A percentile compares a stretch with the other conserved stretches of the same genome.
phyloP scores from a whole-genome alignment of 139 green algal genomes.

The Astrephomene gubernaculifera region DNA sequence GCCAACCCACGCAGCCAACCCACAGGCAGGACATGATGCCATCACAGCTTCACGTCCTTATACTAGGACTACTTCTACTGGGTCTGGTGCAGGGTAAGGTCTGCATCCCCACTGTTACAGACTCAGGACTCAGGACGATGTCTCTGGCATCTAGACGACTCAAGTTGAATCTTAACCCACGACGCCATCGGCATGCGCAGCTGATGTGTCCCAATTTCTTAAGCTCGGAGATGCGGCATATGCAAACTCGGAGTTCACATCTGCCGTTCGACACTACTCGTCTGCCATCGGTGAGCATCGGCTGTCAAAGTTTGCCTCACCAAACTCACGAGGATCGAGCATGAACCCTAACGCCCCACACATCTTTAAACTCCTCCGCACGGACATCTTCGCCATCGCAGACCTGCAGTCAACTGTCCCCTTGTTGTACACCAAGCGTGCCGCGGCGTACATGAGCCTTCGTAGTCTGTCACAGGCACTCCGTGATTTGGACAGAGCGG shows the following conservation, averaged over 20 bases:
- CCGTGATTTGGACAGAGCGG: conserved; percentile 59
- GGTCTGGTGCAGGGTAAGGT: no score
- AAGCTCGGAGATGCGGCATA: conserved; percentile 58
- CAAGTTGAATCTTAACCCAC: no score
- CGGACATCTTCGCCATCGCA: conserved; percentile 8
- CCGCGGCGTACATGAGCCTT: conserved; percentile 66
- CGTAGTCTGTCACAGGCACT: conserved; percentile 57
- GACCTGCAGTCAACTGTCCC: conserved; percentile 47
- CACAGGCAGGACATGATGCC: no score
- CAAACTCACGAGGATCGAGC: no score
- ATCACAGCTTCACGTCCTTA: no score
- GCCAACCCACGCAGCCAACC: no score
- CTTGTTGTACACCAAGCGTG: conserved; percentile 69
- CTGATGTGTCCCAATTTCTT: conserved; percentile 39
- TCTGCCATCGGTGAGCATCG: conserved; percentile 51
- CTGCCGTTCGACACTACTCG: conserved; percentile 57
- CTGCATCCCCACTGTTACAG: no score
- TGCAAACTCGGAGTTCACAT: conserved; percentile 44
- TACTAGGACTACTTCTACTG: no score
- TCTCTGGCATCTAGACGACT: no score
- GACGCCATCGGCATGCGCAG: background rate
- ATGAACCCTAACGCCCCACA: no score
- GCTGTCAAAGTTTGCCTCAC: no score
- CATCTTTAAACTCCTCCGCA: background rate
- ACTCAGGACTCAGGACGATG: no score